These are phyloP conservation scores for Blastosporella zonata DNA, from an alignment of 1,284 basidiomycete genomes.

Conservation along the genomic window DNA sequence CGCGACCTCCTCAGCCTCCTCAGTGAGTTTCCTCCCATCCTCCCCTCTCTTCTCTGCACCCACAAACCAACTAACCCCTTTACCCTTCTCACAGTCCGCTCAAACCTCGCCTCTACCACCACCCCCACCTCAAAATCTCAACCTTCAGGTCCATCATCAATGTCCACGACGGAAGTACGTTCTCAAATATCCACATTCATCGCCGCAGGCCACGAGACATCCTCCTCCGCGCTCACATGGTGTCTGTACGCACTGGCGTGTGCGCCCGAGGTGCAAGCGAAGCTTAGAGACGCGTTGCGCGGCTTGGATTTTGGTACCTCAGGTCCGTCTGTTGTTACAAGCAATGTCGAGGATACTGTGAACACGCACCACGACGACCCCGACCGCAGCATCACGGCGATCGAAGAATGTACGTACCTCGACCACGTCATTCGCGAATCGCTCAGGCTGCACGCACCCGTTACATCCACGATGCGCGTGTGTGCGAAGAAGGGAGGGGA, in stretches of 20 bases:
- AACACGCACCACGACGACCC: no score
- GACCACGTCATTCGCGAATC: slow-evolving; percentile 59
- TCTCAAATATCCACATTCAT: slow-evolving; percentile 81
- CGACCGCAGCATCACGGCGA: slow-evolving; percentile 20
- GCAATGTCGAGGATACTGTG: no score
- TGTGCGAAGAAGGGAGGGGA: slow-evolving; percentile 44
- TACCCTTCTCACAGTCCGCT: slow-evolving; percentile 48
- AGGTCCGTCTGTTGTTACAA: no score
- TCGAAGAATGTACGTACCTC: slow-evolving; percentile 28
- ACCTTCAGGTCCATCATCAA: slow-evolving; percentile 36
- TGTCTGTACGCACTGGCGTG: slow-evolving; percentile 63
- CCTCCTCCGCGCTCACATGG: slow-evolving; percentile 68
- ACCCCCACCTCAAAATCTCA: slow-evolving; percentile 20
- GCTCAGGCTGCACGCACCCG: slow-evolving; percentile 63
- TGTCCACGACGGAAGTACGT: slow-evolving; percentile 65
- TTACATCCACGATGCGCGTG: slow-evolving; percentile 63
- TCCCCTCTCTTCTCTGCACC: slow-evolving; percentile 1
- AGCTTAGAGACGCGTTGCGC: slow-evolving; percentile 53
- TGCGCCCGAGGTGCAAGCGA: slow-evolving; percentile 50
- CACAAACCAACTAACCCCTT: no score
- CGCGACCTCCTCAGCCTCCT: slow-evolving; percentile 54
- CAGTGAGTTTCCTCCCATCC: slow-evolving; percentile 34
- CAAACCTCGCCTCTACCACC: slow-evolving; percentile 48
- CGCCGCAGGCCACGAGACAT: slow-evolving; percentile 64
- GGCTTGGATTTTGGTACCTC: no score